A percentile compares a stretch with the other conserved stretches of the same genome.
phyloP scores from a whole-genome alignment of 768 basidiomycete genomes.

The Plicaturopsis crispa region DNA sequence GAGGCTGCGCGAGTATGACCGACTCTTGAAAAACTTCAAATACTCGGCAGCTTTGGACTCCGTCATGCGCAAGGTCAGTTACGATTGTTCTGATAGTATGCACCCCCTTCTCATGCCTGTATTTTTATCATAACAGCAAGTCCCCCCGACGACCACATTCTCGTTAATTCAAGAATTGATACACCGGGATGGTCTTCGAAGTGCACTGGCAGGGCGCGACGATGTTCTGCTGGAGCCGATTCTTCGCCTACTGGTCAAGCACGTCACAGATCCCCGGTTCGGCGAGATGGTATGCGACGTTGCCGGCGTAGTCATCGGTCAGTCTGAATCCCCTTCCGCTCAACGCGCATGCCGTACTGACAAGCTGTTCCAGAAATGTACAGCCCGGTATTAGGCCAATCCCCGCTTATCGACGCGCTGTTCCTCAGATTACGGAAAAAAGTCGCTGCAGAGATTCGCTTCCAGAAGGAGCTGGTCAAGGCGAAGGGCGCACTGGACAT shows the following conservation, averaged over 20 bases:
- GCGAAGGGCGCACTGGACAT: slow-evolving; percentile 86
- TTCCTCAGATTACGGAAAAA: slow-evolving; percentile 79
- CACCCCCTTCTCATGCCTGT: background rate
- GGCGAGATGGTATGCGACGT: slow-evolving; percentile 85
- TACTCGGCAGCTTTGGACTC: slow-evolving; percentile 93
- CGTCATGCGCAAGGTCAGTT: slow-evolving; percentile 71
- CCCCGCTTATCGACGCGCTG: slow-evolving; percentile 83
- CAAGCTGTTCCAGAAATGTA: slow-evolving; percentile 74
- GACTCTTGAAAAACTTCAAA: slow-evolving; percentile 83
- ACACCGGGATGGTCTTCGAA: slow-evolving; percentile 81
- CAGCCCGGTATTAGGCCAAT: slow-evolving; percentile 84
- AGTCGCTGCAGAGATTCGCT: slow-evolving; percentile 76
- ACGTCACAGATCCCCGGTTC: slow-evolving; percentile 86
- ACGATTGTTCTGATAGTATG: too few species aligned
- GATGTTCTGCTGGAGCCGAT: slow-evolving; percentile 91
- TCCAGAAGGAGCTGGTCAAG: slow-evolving; percentile 81
- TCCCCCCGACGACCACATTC: slow-evolving; percentile 80
- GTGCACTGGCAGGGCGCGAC: slow-evolving; percentile 84
- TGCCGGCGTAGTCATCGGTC: slow-evolving; percentile 76
- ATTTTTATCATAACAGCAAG: slow-evolving; percentile 42
- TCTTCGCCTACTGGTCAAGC: slow-evolving; percentile 75
- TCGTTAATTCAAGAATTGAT: slow-evolving; percentile 90
- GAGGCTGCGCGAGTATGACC: slow-evolving; percentile 82
- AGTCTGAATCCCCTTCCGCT: slow-evolving; percentile 16
- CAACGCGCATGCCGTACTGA: slow-evolving; percentile 6